Conservation (phyloP, 495 filamentous ascomycete genomes). For the Xylaria nigripes region DNA sequence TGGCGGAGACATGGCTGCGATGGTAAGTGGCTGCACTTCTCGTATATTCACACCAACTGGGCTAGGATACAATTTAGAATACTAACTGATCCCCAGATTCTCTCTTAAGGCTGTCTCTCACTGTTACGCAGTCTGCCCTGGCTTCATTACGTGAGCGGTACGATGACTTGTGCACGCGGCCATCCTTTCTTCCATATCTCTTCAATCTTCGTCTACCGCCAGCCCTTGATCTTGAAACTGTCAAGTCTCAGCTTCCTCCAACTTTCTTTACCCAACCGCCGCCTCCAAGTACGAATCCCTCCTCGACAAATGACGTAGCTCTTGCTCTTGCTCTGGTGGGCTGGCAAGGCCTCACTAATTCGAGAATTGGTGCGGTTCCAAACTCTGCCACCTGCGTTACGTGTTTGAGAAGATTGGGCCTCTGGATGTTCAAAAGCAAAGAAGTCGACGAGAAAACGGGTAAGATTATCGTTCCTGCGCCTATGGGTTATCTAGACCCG, state of each 20-base stretch:
- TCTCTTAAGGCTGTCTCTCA: constrained; percentile 43
- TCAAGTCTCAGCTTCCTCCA: constrained; percentile 40
- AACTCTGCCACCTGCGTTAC: constrained; percentile 70
- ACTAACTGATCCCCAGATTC: constrained; percentile 33
- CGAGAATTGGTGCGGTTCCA: constrained; percentile 46
- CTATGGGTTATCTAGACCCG: constrained; percentile 59
- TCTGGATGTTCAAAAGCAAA: constrained; percentile 83
- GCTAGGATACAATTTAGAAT: background rate
- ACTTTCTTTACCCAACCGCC: constrained; percentile 36
- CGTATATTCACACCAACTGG: background rate
- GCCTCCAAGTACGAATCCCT: constrained; percentile 23
- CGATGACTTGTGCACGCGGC: constrained; percentile 39
- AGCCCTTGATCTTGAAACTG: constrained; percentile 40
- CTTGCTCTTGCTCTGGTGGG: constrained; percentile 74
- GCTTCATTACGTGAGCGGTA: constrained; percentile 53
- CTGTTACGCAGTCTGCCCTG: constrained; percentile 50
- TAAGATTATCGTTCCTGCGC: constrained; percentile 45
- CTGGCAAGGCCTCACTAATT: constrained; percentile 67
- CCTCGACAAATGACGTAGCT: constrained; percentile 52
- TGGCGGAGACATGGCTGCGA: constrained; percentile 83
- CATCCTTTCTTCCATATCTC: constrained; percentile 43
- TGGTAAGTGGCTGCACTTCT: constrained; percentile 40
- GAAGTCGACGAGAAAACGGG: constrained; percentile 38
- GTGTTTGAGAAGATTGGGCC: constrained; percentile 80
- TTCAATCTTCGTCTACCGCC: constrained; percentile 44